A percentile compares a stretch with the other conserved stretches of the same genome.
phyloP scores from a whole-genome alignment of 768 basidiomycete species.

The Coprinopsis marcescibilis region DNA sequence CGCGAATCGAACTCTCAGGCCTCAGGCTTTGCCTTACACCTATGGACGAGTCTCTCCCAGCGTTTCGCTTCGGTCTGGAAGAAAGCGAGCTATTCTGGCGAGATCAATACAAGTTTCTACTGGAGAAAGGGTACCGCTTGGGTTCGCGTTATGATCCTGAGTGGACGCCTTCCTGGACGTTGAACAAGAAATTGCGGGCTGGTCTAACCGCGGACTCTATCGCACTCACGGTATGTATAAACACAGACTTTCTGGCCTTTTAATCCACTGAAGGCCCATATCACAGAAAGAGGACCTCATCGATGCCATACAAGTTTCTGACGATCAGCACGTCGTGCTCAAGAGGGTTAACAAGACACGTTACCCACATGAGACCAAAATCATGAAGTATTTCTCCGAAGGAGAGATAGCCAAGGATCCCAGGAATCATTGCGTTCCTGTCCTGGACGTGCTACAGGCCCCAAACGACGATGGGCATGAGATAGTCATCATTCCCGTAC shows the following conservation, averaged over 20 bases:
- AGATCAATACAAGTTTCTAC: constrained; percentile 1
- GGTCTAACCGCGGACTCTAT: neutral
- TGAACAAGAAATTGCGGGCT: neutral
- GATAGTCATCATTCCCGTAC: neutral
- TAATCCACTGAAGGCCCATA: neutral
- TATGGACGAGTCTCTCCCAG: too few species aligned
- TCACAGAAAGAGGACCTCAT: neutral
- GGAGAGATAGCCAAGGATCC: neutral
- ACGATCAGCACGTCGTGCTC: neutral
- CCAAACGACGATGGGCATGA: neutral
- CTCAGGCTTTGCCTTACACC: too few species aligned
- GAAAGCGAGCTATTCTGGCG: constrained; percentile 1
- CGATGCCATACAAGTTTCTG: neutral
- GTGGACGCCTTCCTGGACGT: constrained; percentile 8
- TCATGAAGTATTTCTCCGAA: neutral
- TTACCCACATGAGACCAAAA: neutral
- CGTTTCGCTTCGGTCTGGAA: too few species aligned
- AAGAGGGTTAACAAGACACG: neutral
- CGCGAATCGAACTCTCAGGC: too few species aligned
- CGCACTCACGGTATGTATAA: neutral
- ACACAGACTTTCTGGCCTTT: neutral
- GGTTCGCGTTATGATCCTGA: constrained; percentile 5
- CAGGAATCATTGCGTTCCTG: neutral
- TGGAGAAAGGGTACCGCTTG: constrained; percentile 7
- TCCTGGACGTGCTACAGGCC: neutral